Base-by-base conservation (phyloP, 2,329 filamentous ascomycete species). In the Verticillium isaacii region DNA sequence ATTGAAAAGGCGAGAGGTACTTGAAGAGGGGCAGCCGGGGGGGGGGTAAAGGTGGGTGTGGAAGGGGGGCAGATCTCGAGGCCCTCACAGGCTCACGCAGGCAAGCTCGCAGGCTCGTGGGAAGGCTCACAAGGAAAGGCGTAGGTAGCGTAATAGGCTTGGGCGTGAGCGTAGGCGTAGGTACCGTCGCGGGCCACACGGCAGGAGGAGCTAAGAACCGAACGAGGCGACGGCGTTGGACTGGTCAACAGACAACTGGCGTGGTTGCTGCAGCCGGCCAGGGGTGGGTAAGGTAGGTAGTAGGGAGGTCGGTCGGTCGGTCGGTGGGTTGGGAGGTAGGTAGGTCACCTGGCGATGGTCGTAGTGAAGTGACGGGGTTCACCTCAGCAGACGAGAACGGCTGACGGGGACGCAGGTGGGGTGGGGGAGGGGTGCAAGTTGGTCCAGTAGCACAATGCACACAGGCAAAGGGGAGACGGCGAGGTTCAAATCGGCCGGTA, bases 1-100 rank as follows among this genome's bases (percentile, higher is more conserved):
- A 58, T 59, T 54, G 58, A 55, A 59, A 59, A 59, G 58, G 41
- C 32, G 45, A 58, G 57, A 59, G 58, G 58, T 59, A 59, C 58
- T 59, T 59, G 58, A 56, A 34, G 54, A 56, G 54, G 54, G 54
- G 54, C 54, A 56, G 15, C 54, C 25, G 25, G 25, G 25, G 54
- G 54, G 9, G 45, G 6, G 52, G 23, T 55, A 14, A 56, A 32
- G 54, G 54, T 32, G 32, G 54, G 54, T 56, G 32, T 32, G 54
- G 25, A 56, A 56, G 54, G 25, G 58, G 58, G 58, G 58, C 29
- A 54, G 58, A 59, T 59, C 58, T 59, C 45, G 45, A 50, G 45
- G 19, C 19, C n/a, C n/a, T 50, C n/a, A 25, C 45, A 50, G 45
- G 45, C 45, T 50, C 29, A 29, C 29, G 29, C 29, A 29, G 29